Percentiles rank a stretch among this genome's conserved stretches.
phyloP scores from a whole-genome alignment of 352 stramenopile species.

The Globisporangium perplexum region DNA sequence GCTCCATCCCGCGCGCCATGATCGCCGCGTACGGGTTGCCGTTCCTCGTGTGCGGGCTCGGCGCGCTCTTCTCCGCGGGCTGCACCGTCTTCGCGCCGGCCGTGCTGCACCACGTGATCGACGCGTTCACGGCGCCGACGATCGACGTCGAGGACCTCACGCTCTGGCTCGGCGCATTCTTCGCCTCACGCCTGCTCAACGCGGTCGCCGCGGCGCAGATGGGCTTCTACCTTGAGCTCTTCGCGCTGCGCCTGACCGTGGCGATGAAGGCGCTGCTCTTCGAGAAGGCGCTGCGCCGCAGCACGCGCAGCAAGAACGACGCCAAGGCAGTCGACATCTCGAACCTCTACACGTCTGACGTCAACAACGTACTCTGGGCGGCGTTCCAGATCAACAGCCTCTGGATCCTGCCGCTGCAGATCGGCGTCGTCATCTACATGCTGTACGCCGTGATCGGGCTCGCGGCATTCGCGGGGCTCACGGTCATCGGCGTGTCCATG shows the following conservation, averaged over 20 bases:
- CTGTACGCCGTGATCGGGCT: conserved; percentile 25
- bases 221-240: conserved; percentile 21
- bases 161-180: conserved; percentile 29
- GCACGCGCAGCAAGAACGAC: conserved; percentile 9
- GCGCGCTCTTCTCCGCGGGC: conserved; percentile 15
- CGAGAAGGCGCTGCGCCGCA: conserved; percentile 25
- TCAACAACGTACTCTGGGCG: conserved; percentile 21
- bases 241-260: conserved; percentile 21
- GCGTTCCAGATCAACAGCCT: conserved; percentile 36
- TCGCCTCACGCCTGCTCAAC: conserved; percentile 21
- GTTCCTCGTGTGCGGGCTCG: conserved; percentile 28
- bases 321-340: conserved; percentile 19
- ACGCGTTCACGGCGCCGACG: conserved; percentile 18
- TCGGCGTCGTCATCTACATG: conserved; percentile 26
- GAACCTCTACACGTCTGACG: conserved; percentile 38
- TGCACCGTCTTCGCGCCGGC: conserved; percentile 25
- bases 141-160: conserved; percentile 19
- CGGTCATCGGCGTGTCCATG: conserved; percentile 20
- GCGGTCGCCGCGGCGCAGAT: conserved; percentile 25
- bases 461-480: conserved; percentile 31
- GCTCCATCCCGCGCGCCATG: conserved; percentile 24
- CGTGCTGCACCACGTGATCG: conserved; percentile 38
- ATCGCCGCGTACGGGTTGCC: conserved; percentile 16
- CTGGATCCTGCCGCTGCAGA: conserved; percentile 36
- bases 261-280: conserved; percentile 32